Evolutionary conservation across 805 yeast genomes (phyloP).

Genomic region (Maudiozyma pseudohumilis): DNA sequence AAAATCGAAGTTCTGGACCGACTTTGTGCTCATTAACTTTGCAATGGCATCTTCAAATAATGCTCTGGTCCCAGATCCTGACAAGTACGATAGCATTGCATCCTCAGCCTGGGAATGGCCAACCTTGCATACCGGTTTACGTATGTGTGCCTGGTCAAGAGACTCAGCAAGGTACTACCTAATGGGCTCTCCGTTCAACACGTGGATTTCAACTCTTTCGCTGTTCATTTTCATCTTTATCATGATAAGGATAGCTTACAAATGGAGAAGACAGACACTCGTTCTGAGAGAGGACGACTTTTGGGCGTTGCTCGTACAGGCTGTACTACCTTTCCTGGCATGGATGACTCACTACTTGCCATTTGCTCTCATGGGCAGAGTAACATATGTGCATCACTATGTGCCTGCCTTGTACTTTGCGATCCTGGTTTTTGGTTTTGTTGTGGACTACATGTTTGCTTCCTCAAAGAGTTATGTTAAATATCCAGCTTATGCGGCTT

Average conservation of each 20-base stretch:
- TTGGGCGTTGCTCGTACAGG: conserved; percentile 46
- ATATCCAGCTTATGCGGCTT: conserved; percentile 32
- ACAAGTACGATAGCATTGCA: conserved; percentile 61
- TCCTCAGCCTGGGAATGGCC: conserved; percentile 89
- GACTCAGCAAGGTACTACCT: conserved; percentile 52
- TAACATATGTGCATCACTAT: conserved; percentile 93
- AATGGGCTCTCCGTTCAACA: conserved; percentile 69
- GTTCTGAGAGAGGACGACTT: conserved; percentile 35
- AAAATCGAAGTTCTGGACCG: conserved; percentile 65
- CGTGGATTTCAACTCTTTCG: conserved; percentile 61
- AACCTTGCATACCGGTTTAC: conserved; percentile 59
- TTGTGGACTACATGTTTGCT: conserved; percentile 21
- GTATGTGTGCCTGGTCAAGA: conserved; percentile 68
- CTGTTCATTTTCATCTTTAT: conserved; percentile 42
- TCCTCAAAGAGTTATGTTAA: conserved; percentile 19
- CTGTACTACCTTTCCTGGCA: conserved; percentile 77
- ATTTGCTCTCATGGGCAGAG: conserved; percentile 89
- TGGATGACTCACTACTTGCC: conserved; percentile 88
- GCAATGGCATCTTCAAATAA: conserved; percentile 87
- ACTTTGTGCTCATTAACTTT: conserved; percentile 62
- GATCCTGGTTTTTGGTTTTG: conserved; percentile 47
- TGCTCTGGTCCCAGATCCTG: conserved; percentile 69
- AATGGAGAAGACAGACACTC: conserved; percentile 64
- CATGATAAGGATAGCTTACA: conserved; percentile 31
- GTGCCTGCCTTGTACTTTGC: conserved; percentile 94